Conservation (phyloP, 352 stramenopile species). For the Phytophthora ohioensis region DNA sequence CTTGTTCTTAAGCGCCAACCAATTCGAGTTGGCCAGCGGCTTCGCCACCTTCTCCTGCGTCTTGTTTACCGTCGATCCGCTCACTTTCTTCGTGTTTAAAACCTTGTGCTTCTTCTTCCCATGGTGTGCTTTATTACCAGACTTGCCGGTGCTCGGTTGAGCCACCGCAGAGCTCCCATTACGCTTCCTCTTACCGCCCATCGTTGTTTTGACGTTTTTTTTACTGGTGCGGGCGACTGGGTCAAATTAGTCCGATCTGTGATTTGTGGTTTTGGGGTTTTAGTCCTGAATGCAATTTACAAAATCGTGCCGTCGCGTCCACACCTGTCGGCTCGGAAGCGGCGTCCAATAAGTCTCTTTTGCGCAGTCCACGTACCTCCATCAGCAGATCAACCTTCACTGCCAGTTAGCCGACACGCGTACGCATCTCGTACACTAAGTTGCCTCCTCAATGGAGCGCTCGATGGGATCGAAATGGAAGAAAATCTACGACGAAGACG, state of each 20-base stretch:
- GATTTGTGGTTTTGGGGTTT: background rate
- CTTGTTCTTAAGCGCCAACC: constrained; percentile 78
- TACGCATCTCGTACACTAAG: background rate
- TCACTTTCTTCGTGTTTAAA: constrained; percentile 20
- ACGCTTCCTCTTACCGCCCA: constrained; percentile 50
- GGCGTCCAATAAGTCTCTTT: background rate
- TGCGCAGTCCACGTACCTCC: constrained; percentile 4
- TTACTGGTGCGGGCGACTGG: constrained; percentile 17
- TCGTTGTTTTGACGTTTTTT: constrained; percentile 21
- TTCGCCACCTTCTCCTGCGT: constrained; percentile 31
- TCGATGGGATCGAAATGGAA: constrained; percentile 29
- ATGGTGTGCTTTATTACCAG: constrained; percentile 1
- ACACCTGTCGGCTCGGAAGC: constrained; percentile 21
- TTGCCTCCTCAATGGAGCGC: constrained; percentile 36
- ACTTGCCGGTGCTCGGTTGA: background rate
- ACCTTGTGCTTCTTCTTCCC: constrained; percentile 31
- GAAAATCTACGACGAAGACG: constrained; percentile 36
- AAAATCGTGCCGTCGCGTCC: constrained; percentile 2
- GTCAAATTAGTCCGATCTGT: constrained; percentile 3
- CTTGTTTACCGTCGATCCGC: constrained; percentile 29
- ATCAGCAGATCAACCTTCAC: background rate
- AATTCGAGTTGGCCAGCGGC: constrained; percentile 70
- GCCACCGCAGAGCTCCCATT: constrained; percentile 6
- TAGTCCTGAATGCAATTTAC: background rate
- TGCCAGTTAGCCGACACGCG: constrained; percentile 13